Evolutionary conservation across 257 asterid genomes (phyloP).

Genomic region (Orobanche coerulescens): DNA sequence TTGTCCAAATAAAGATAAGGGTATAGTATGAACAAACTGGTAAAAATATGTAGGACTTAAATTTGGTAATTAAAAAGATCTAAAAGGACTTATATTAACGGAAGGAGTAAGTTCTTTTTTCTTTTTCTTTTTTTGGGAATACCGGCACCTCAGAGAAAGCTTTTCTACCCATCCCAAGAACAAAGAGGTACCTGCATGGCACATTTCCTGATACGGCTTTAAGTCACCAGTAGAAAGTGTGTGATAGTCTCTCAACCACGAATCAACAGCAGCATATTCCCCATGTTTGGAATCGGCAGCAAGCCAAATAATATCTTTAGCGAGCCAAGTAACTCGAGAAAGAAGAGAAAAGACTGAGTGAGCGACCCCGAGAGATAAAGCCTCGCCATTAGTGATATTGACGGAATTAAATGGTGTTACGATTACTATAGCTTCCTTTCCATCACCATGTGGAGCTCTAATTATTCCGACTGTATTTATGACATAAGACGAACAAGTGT

Average conservation of each 20-base stretch:
- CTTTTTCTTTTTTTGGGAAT: too few species aligned
- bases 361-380: slow-evolving; percentile 78
- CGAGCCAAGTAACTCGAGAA: slow-evolving; percentile 84
- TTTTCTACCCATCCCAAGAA: too few species aligned
- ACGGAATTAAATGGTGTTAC: slow-evolving; percentile 84
- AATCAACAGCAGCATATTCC: slow-evolving; percentile 78
- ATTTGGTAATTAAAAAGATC: too few species aligned
- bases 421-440: slow-evolving; percentile 90
- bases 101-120: too few species aligned
- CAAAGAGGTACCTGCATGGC: slow-evolving; percentile 24
- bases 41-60: too few species aligned
- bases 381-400: slow-evolving; percentile 54
- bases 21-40: too few species aligned
- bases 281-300: slow-evolving; percentile 88
- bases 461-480: slow-evolving; percentile 74
- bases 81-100: not conserved
- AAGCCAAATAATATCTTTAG: slow-evolving; percentile 94
- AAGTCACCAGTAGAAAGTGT: slow-evolving; percentile 50
- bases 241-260: slow-evolving; percentile 86
- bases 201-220: slow-evolving; percentile 31
- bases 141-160: too few species aligned
- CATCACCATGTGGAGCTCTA: slow-evolving; percentile 94
- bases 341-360: slow-evolving; percentile 82
- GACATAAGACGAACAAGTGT: slow-evolving; percentile 57
- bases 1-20: too few species aligned